Evolutionary conservation across 2,329 filamentous ascomycete genomes (phyloP).

Genomic region (Chalara sp.): DNA sequence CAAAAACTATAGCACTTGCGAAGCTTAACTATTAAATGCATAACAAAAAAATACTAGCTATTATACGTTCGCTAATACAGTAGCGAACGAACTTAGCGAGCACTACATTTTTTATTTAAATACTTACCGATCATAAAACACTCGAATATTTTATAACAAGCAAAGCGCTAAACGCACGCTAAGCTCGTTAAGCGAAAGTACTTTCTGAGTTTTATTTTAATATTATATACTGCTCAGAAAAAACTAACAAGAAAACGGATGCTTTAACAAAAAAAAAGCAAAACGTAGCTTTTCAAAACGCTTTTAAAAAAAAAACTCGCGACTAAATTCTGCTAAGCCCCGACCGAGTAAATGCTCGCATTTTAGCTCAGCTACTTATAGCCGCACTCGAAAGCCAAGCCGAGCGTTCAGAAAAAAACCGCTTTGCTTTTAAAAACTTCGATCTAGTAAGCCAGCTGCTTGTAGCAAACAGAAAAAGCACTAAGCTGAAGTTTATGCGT

Average conservation of each 20-base stretch:
- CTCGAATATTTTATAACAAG: background rate
- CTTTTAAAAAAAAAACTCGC: too few relatives aligned
- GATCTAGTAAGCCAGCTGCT: background rate
- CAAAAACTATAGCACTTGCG: too few relatives aligned
- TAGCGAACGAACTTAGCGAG: background rate
- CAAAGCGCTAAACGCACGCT: background rate
- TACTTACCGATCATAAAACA: background rate
- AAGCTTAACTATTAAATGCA: too few relatives aligned
- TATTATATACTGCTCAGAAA: background rate
- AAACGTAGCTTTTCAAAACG: too few relatives aligned
- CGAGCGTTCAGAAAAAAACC: background rate
- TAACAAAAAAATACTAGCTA: too few relatives aligned
- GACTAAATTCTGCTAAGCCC: too few relatives aligned
- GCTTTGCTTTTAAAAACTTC: background rate
- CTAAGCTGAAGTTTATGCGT: background rate
- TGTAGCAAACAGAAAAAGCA: background rate
- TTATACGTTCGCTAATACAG: background rate
- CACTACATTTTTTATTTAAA: background rate
- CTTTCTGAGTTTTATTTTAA: background rate
- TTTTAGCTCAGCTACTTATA: too few relatives aligned
- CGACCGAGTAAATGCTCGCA: too few relatives aligned
- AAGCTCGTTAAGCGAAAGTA: too few relatives aligned
- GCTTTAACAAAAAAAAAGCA: too few relatives aligned
- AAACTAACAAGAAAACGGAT: background rate
- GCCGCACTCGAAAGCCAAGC: background rate